Percentiles rank a stretch among this genome's conserved stretches.
Conservation (phyloP, 345 rosid genomes). For the Citrus trifoliata region DNA sequence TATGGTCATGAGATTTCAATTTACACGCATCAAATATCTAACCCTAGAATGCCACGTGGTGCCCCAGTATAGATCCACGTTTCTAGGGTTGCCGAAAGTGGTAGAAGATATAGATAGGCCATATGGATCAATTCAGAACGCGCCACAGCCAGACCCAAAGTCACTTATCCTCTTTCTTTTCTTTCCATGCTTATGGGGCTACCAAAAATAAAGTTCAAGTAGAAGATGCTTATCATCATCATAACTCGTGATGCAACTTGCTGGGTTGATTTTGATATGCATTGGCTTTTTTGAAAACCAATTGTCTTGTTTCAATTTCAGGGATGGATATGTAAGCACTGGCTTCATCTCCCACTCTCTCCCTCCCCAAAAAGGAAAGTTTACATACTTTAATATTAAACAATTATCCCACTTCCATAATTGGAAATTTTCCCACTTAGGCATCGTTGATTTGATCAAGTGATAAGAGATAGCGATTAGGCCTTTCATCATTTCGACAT, state of each 20-base stretch:
- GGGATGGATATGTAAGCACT: background rate
- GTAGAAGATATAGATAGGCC: conserved; percentile 12
- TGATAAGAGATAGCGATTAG: background rate
- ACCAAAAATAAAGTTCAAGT: background rate
- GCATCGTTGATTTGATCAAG: conserved; percentile 16
- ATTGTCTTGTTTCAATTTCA: background rate
- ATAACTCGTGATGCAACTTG: conserved; percentile 13
- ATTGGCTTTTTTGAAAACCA: background rate
- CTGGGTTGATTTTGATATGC: background rate
- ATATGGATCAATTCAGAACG: background rate
- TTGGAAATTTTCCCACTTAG: conserved; percentile 26
- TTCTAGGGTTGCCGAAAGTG: conserved; percentile 14
- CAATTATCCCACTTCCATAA: conserved; percentile 30
- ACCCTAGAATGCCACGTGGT: conserved; percentile 9
- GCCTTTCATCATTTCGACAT: background rate
- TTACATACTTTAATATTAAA: background rate
- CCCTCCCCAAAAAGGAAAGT: conserved; percentile 43
- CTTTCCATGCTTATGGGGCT: too few relatives aligned
- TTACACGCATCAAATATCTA: background rate
- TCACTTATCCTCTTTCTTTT: background rate
- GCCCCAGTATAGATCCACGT: background rate
- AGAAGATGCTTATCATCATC: conserved; percentile 18
- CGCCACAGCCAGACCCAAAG: background rate
- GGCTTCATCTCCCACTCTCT: conserved; percentile 26
- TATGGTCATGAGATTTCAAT: background rate